A percentile compares a stretch with the other conserved stretches of the same genome.
Evolutionary conservation across 176 grass and related monocot genomes (phyloP).

Genomic region (Phragmites australis): DNA sequence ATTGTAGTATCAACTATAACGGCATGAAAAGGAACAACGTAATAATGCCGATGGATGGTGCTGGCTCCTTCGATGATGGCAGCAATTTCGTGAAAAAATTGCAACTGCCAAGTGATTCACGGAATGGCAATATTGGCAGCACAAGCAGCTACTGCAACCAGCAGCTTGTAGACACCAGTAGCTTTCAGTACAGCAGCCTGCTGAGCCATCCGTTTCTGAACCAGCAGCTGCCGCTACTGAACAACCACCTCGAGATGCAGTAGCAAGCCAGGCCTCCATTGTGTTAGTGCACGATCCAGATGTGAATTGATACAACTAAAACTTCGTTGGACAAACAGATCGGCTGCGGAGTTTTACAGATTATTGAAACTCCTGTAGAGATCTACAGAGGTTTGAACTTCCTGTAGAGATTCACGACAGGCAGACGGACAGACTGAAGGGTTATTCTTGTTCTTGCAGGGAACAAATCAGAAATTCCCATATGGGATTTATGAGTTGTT

Average conservation of each 20-base stretch:
- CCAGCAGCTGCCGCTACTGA: slow-evolving; percentile 28
- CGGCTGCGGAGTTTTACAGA: no score
- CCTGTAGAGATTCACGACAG: no score
- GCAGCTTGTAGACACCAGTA: slow-evolving; percentile 5
- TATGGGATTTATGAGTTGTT: not conserved
- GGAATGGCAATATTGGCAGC: not conserved
- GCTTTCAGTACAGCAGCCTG: slow-evolving; percentile 45
- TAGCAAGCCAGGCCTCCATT: no score
- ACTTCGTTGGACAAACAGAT: not conserved
- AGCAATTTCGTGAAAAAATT: not conserved
- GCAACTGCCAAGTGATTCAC: not conserved
- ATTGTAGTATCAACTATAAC: not conserved
- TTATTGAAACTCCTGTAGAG: no score
- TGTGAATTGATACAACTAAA: not conserved
- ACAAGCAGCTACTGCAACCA: slow-evolving; percentile 43
- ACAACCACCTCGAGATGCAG: slow-evolving; percentile 22
- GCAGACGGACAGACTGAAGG: no score
- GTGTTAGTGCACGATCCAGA: not conserved
- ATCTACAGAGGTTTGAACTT: no score
- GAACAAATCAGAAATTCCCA: slow-evolving; percentile 1
- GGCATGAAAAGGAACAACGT: slow-evolving; percentile 40
- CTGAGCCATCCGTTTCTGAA: slow-evolving; percentile 30
- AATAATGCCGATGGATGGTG: not conserved
- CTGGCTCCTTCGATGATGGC: not conserved
- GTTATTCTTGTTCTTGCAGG: no score